Evolutionary conservation across 257 asterid genomes (phyloP).

Genomic region (Gentiana macrophylla): DNA sequence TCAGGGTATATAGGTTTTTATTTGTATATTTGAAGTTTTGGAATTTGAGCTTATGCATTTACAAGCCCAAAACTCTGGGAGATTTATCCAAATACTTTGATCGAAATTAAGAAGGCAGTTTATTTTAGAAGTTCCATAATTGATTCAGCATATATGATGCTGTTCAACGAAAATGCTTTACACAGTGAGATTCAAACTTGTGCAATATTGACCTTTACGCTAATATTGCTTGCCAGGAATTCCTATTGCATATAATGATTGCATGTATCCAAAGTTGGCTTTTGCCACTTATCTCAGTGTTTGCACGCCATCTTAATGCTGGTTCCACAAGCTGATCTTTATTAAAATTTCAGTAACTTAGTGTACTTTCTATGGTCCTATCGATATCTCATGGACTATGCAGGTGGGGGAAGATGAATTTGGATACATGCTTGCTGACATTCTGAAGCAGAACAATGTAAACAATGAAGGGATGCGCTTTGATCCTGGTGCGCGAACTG

Average conservation of each 20-base stretch:
- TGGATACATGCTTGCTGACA: slow-evolving; percentile 94
- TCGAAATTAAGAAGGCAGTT: neutral
- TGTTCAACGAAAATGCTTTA: too few species aligned
- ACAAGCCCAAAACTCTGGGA: too few species aligned
- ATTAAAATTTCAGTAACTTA: neutral
- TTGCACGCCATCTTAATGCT: too few species aligned
- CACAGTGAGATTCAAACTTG: too few species aligned
- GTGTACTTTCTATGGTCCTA: neutral
- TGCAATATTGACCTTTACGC: too few species aligned
- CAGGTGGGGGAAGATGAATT: slow-evolving; percentile 99
- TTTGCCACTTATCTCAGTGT: too few species aligned
- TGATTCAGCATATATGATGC: too few species aligned
- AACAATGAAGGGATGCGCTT: slow-evolving; percentile 86
- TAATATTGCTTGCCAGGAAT: too few species aligned
- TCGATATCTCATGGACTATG: slow-evolving; percentile 6
- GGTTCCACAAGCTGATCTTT: neutral
- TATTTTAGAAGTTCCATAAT: neutral
- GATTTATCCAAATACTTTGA: neutral
- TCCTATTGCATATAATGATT: too few species aligned
- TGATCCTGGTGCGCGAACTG: slow-evolving; percentile 97
- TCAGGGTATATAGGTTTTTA: neutral
- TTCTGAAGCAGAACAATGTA: slow-evolving; percentile 81
- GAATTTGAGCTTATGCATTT: neutral
- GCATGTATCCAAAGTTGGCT: too few species aligned
- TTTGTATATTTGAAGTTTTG: neutral